phyloP scores from a whole-genome alignment of 1,284 basidiomycete species.

The Ustilago loliicola region DNA sequence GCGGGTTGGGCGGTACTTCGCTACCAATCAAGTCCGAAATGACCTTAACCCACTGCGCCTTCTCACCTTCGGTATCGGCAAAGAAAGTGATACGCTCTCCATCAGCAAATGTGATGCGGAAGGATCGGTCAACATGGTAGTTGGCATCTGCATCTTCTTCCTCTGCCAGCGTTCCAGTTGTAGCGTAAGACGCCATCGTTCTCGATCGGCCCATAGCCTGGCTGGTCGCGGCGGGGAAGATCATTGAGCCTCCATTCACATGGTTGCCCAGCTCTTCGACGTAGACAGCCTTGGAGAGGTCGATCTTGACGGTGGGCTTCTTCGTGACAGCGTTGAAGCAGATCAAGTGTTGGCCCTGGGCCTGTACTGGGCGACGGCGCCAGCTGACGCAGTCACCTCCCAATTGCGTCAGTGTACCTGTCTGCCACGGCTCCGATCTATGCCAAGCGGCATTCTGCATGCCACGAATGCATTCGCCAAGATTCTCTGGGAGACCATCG shows the following conservation, averaged over 20 bases:
- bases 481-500: conserved; percentile 85
- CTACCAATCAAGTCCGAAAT: conserved; percentile 55
- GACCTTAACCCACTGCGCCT: conserved; percentile 81
- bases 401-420: conserved; percentile 91
- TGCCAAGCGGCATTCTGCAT: conserved; percentile 90
- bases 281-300: conserved; percentile 83
- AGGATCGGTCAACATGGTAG: conserved; percentile 81
- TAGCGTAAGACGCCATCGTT: conserved; percentile 41
- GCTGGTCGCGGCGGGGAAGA: conserved; percentile 34
- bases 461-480: conserved; percentile 92
- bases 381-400: conserved; percentile 94
- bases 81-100: conserved; percentile 88
- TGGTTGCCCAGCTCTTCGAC: conserved; percentile 82
- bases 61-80: conserved; percentile 90
- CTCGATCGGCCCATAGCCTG: conserved; percentile 36
- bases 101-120: conserved; percentile 84
- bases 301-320: conserved; percentile 88
- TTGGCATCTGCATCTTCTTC: conserved; percentile 77
- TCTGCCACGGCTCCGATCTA: conserved; percentile 81
- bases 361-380: conserved; percentile 85
- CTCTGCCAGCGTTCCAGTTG: conserved; percentile 33
- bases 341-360: conserved; percentile 87
- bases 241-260: conserved; percentile 33
- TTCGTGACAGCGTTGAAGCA: conserved; percentile 96
- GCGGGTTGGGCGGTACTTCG: conserved; percentile 57